Percentiles rank a stretch among this genome's conserved stretches.
phyloP scores from a whole-genome alignment of 139 green algal species.

The Zygnema circumcarinatum region DNA sequence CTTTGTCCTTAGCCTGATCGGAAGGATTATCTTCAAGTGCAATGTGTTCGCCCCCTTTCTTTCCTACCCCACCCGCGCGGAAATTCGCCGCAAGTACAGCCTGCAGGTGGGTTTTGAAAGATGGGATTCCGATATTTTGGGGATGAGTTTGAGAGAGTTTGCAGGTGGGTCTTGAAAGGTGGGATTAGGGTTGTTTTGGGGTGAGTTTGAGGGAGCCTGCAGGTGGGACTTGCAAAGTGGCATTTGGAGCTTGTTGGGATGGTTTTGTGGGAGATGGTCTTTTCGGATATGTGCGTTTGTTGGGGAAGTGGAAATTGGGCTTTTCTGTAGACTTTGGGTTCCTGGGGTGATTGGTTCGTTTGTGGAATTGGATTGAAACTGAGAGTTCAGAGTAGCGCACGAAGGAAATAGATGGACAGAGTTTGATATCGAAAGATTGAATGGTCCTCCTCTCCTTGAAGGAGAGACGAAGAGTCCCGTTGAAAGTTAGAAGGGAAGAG shows the following conservation, averaged over 20 bases:
- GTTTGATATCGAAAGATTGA: too few species aligned
- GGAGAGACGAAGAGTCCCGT: neutral
- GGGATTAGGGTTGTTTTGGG: neutral
- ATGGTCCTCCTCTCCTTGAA: too few species aligned
- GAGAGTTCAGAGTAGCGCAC: too few species aligned
- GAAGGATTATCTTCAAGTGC: neutral
- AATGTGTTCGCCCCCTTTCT: neutral
- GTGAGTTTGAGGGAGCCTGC: neutral
- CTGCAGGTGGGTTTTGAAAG: neutral
- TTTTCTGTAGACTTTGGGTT: neutral
- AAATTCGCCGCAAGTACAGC: neutral
- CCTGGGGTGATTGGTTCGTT: too few species aligned
- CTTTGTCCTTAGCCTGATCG: neutral
- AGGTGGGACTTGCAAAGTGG: neutral
- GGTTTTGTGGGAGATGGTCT: neutral
- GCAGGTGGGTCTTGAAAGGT: neutral
- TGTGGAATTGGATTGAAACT: too few species aligned
- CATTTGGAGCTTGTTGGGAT: neutral
- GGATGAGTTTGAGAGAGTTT: neutral
- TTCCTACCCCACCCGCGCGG: neutral
- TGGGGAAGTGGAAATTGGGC: neutral
- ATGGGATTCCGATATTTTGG: neutral
- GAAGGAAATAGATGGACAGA: too few species aligned
- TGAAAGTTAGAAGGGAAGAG: neutral
- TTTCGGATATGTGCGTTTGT: neutral